Conservation (phyloP, 306 rosid species). For the Styphnolobium japonicum region DNA sequence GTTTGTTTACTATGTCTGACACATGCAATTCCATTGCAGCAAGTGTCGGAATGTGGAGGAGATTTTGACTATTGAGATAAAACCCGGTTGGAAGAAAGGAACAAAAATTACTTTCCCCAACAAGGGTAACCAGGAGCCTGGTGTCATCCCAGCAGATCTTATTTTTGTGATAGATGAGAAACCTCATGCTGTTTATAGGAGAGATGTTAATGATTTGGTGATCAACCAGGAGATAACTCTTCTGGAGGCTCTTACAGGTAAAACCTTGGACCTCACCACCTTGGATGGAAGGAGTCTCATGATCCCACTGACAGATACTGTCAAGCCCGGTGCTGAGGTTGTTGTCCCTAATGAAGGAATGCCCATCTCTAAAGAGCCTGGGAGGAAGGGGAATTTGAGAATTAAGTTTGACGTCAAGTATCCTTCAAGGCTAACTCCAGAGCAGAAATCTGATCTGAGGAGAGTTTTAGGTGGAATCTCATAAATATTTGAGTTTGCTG, state of each 20-base stretch:
- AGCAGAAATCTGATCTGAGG: constrained; percentile 82
- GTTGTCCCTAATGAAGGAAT: constrained; percentile 81
- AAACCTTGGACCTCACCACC: constrained; percentile 60
- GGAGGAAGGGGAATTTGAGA: constrained; percentile 83
- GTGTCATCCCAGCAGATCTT: constrained; percentile 81
- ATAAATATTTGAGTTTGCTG: constrained; percentile 28
- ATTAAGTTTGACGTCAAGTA: constrained; percentile 78
- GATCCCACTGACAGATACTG: constrained; percentile 58
- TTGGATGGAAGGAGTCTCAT: constrained; percentile 75
- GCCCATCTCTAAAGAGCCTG: constrained; percentile 89
- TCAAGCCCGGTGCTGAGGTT: constrained; percentile 71
- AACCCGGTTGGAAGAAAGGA: constrained; percentile 98
- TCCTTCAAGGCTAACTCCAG: constrained; percentile 70
- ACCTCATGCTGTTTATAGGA: constrained; percentile 71
- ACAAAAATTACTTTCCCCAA: constrained; percentile 87
- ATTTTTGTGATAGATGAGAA: constrained; percentile 87
- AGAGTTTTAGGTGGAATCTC: constrained; percentile 73
- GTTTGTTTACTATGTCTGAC: constrained; percentile 29
- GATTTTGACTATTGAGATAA: constrained; percentile 84
- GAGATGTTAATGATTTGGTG: constrained; percentile 86
- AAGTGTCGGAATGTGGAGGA: constrained; percentile 63
- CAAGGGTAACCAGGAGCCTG: constrained; percentile 90
- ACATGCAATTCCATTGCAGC: constrained; percentile 50
- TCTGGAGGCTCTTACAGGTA: constrained; percentile 87
- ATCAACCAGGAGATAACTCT: constrained; percentile 78